A percentile compares a stretch with the other conserved stretches of the same genome.
phyloP scores from a whole-genome alignment of 2,329 filamentous ascomycete genomes.

The Hymenoscyphus fraxineus region DNA sequence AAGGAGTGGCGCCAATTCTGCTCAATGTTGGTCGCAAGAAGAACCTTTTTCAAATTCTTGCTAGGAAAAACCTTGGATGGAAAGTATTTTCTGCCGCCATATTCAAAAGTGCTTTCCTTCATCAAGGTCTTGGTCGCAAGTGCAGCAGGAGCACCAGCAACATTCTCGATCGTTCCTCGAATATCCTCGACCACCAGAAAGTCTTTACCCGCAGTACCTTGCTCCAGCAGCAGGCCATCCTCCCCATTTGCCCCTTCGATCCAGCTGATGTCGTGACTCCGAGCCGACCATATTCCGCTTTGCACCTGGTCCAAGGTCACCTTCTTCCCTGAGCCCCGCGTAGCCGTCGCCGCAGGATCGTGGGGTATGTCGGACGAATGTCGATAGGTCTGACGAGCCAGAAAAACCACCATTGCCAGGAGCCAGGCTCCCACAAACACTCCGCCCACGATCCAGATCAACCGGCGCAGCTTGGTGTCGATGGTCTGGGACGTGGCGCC shows the following conservation, averaged over 20 bases:
- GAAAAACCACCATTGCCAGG: conserved; percentile 62
- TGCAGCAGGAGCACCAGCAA: conserved; percentile 38
- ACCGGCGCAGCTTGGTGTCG: conserved; percentile 61
- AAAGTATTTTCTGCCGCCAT: conserved; percentile 50
- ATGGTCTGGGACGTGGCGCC: conserved; percentile 44
- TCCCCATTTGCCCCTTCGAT: conserved; percentile 69
- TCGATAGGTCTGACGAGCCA: conserved; percentile 62
- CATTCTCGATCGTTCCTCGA: conserved; percentile 46
- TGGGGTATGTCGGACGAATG: conserved; percentile 61
- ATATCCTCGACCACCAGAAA: conserved; percentile 89
- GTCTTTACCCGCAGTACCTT: conserved; percentile 58
- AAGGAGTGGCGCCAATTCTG: conserved; percentile 89
- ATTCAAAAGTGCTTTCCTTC: conserved; percentile 60
- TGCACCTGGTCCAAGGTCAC: conserved; percentile 71
- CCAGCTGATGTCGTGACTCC: conserved; percentile 68
- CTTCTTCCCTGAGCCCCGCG: conserved; percentile 63
- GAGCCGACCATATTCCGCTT: conserved; percentile 60
- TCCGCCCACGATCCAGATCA: conserved; percentile 52
- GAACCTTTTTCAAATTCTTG: conserved; percentile 77
- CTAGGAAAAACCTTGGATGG: conserved; percentile 70
- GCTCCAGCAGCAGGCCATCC: conserved; percentile 82
- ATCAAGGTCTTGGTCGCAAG: conserved; percentile 67
- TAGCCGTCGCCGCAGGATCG: conserved; percentile 61
- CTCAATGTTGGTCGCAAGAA: conserved; percentile 69
- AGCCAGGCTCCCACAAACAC: conserved; percentile 66